A percentile compares a stretch with the other conserved stretches of the same genome.
phyloP scores from a whole-genome alignment of 805 yeast species.

The Saccharomycopsis oosterbeekiorum region DNA sequence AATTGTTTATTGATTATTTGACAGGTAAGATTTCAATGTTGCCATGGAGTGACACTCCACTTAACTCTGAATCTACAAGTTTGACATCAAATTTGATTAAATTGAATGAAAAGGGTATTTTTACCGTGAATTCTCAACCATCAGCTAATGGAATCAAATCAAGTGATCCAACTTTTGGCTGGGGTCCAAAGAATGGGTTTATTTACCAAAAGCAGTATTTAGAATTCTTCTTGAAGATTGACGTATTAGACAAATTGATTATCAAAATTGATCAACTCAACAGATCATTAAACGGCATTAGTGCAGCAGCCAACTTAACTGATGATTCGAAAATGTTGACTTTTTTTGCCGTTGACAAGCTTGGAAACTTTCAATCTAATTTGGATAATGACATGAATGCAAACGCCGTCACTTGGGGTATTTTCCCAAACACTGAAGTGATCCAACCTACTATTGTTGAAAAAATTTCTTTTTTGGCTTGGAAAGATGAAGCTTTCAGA shows the following conservation, averaged over 20 bases:
- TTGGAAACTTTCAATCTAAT: slow-evolving; percentile 53
- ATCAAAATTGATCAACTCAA: slow-evolving; percentile 6
- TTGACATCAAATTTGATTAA: slow-evolving; percentile 49
- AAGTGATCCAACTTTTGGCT: slow-evolving; percentile 63
- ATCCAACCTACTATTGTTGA: slow-evolving; percentile 95
- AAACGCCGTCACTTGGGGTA: slow-evolving; percentile 98
- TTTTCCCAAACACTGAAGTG: slow-evolving; percentile 91
- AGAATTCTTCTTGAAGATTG: slow-evolving; percentile 70
- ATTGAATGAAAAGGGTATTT: slow-evolving; percentile 57
- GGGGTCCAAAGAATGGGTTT: slow-evolving; percentile 93
- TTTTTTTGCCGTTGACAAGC: slow-evolving; percentile 62
- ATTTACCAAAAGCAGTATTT: slow-evolving; percentile 92
- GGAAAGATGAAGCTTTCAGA: slow-evolving; percentile 93
- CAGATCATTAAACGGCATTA: slow-evolving; percentile 4
- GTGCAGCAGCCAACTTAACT: background rate
- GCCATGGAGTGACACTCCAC: slow-evolving; percentile 95
- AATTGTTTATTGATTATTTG: slow-evolving; percentile 59
- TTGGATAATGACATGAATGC: slow-evolving; percentile 61
- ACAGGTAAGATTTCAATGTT: slow-evolving; percentile 60
- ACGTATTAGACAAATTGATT: slow-evolving; percentile 29
- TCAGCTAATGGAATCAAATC: slow-evolving; percentile 73
- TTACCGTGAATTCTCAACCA: slow-evolving; percentile 93
- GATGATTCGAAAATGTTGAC: slow-evolving; percentile 45
- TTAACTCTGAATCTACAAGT: slow-evolving; percentile 61
- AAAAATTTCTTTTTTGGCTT: slow-evolving; percentile 81